Evolutionary conservation across 108 stramenopile species (phyloP), one percentile per base, ranked within the genome.

Genomic region (Epipyxis sp.): DNA sequence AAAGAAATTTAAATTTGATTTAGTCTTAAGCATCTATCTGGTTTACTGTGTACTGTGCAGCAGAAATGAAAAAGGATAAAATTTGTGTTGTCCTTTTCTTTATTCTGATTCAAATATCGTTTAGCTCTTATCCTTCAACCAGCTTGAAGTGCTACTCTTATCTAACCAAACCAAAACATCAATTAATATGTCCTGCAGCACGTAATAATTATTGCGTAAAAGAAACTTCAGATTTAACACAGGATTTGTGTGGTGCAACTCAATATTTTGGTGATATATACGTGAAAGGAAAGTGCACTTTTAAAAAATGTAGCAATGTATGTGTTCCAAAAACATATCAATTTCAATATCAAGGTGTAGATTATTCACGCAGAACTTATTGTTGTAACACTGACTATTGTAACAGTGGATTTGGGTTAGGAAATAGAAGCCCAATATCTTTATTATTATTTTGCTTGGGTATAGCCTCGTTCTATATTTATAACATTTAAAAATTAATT

Each of bases 261-360:
- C 71, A 74, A 42, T 74, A 74, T 37, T 74, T 35, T 74, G 71
- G 71, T 6, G 71, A 74, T 37, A 74, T 46, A 6, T 74, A 54
- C 50, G 25, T 20, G 3, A 54, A 54, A 16, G 34, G 32, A 6
- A 10, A 74, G 25, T 74, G 71, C 43, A 3, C 3, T 13, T 74
- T 54, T 42, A 74, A 74, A 42, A 74, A 74, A 57, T 74, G 71
- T 25, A 74, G 29, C 25, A 32, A 27, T 32, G 34, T 29, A 3
- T 74, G 71, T 39, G 3, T 32, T 13, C 10, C 44, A 34, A 42
- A 42, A 10, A 13, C 44, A 6, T 35, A 6, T 37, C 16, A 13
- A 6, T 74, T 74, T 42, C 16, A 13, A 6, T 74, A 42, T 74
- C 46, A 74, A 37, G 71, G 71, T 30, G 10, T 6, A 6, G 42